Evolutionary conservation across 192 early-diverging fungal genomes (phyloP), one percentile per base, ranked within the genome.

Genomic region (Backusella mclennaniae): DNA sequence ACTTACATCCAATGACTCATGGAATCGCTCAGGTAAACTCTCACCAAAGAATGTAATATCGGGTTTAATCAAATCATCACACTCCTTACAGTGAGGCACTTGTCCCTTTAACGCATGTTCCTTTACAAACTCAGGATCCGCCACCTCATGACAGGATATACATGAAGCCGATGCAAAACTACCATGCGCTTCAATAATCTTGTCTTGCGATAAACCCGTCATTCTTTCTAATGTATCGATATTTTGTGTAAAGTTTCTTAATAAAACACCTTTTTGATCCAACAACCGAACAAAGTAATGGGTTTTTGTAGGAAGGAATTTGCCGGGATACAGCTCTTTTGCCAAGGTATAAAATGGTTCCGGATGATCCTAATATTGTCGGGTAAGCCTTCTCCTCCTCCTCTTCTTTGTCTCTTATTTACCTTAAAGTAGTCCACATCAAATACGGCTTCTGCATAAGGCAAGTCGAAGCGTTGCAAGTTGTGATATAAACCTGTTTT

Each of bases 21-120:
- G 89, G 71, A 98, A 98, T 26, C 91, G 89, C 17, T 83, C 75
- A 9, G 98, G 98, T 66, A 99, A 83, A 21, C 83, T 77, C 81
- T 99, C 95, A 21, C 96, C 96, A 85, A 99, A 99, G 77, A 99
- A 99, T 0, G 95, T 96, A 73, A 99, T 98, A 74, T 96, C 91
- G 9, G 96, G 97, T 77, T 99, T 99, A 78, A 99, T 90, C 21
- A 93, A 80, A 63, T 23, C 56, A 19, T 76, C 53, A 82, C 96
- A 97, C 15, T 63, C 12, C 14, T 70, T 67, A 76, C 96, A 99
- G 26, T 80, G 83, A 6, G 96, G 95, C 19, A 96, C 89, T 38
- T 85, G 79, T 33, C 87, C 85, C 33, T 69, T 67, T 36, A 91
- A 73, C 39, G 95, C 63, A 86, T 67, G 79, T 76, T 66, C 85